Conservation (phyloP, 306 rosid species). For the Lathyrus aphaca region DNA sequence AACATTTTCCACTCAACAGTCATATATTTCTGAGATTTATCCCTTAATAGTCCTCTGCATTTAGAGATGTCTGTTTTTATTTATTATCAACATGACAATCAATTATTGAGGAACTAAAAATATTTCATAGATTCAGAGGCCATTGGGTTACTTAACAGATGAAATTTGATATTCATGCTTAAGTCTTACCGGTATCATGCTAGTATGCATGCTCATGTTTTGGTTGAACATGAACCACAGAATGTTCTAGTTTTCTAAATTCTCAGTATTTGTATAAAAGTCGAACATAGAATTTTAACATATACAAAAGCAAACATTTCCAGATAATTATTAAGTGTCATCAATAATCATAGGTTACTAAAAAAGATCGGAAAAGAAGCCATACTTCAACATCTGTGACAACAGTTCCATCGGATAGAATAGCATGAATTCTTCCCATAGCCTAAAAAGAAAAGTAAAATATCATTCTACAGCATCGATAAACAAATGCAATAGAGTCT, state of each 20-base stretch:
- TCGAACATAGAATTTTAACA: slow-evolving; percentile 1
- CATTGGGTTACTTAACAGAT: slow-evolving; percentile 1
- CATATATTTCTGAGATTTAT: not conserved
- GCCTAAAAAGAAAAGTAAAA: slow-evolving; percentile 52
- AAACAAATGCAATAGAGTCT: slow-evolving; percentile 19
- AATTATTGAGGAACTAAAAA: slow-evolving; percentile 2
- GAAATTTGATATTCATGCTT: slow-evolving; percentile 6
- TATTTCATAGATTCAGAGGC: not conserved
- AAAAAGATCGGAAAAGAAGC: slow-evolving; percentile 32
- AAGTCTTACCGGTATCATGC: not conserved
- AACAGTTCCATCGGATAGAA: slow-evolving; percentile 87
- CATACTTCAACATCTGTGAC: slow-evolving; percentile 88
- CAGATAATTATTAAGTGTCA: slow-evolving; percentile 8
- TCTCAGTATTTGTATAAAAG: not conserved
- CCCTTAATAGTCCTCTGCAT: not conserved
- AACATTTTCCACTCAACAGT: slow-evolving; percentile 18
- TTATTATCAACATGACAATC: not conserved
- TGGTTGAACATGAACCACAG: slow-evolving; percentile 3
- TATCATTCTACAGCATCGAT: slow-evolving; percentile 23
- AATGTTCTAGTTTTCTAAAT: not conserved
- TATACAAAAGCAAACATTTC: not conserved
- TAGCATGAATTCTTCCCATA: slow-evolving; percentile 93
- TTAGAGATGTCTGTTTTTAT: not conserved
- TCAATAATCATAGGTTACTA: not conserved
- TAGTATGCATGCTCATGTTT: not conserved